A percentile compares a stretch with the other conserved stretches of the same genome.
Conservation (phyloP, 129 eudicot species). For the Helichrysum umbraculigerum region DNA sequence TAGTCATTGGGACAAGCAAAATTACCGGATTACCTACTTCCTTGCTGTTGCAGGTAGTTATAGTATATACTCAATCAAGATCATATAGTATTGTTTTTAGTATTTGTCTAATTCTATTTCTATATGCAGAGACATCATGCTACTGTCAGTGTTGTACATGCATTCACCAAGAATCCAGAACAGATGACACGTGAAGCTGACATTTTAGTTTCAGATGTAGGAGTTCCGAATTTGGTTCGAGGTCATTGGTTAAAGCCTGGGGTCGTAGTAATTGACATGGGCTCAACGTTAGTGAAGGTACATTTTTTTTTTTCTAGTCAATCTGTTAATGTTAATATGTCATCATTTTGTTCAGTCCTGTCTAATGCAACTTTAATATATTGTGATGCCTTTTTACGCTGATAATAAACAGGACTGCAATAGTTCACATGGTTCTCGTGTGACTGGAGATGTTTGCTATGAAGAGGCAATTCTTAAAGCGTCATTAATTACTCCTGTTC, state of each 20-base stretch:
- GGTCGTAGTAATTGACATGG: slow-evolving; percentile 62
- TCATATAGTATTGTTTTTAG: neutral
- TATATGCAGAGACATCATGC: slow-evolving; percentile 55
- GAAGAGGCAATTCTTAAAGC: slow-evolving; percentile 54
- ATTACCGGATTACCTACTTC: slow-evolving; percentile 62
- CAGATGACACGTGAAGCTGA: slow-evolving; percentile 51
- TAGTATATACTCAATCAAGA: neutral
- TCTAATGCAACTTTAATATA: neutral
- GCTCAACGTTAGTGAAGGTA: slow-evolving; percentile 53
- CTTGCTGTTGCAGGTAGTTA: slow-evolving; percentile 62
- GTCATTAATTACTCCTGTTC: slow-evolving; percentile 64
- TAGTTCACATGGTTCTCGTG: slow-evolving; percentile 16
- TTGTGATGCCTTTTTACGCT: slow-evolving; percentile 9
- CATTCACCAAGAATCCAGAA: slow-evolving; percentile 52
- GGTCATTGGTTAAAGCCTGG: slow-evolving; percentile 66
- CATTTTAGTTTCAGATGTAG: slow-evolving; percentile 56
- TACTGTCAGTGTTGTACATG: slow-evolving; percentile 52
- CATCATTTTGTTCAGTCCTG: neutral
- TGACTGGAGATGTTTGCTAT: slow-evolving; percentile 60
- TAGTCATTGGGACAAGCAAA: slow-evolving; percentile 69
- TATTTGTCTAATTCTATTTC: neutral
- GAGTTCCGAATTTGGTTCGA: slow-evolving; percentile 54
- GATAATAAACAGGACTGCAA: slow-evolving; percentile 40
- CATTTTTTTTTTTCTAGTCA: neutral
- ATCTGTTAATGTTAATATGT: neutral